Evolutionary conservation across 306 rosid genomes (phyloP).

Genomic region (Potentilla sterilis): DNA sequence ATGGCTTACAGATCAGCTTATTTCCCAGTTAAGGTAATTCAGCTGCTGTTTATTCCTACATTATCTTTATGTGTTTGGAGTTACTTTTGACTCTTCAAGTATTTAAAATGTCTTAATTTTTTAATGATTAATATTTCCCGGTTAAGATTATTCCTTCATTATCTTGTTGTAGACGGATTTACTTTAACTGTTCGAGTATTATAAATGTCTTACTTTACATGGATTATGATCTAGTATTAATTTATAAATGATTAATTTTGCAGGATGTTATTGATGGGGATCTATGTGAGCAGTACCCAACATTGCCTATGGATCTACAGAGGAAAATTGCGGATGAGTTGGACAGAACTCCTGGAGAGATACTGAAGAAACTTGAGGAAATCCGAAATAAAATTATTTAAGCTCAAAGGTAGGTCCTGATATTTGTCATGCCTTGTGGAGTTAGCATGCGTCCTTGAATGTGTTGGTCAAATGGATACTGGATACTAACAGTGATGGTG

Average conservation of each 20-base stretch:
- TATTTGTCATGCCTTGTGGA: not conserved
- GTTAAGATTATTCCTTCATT: not conserved
- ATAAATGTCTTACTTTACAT: not conserved
- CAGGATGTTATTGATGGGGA: slow-evolving; percentile 75
- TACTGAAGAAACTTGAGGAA: slow-evolving; percentile 92
- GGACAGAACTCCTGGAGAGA: slow-evolving; percentile 96
- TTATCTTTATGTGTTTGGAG: not conserved
- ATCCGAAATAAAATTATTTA: slow-evolving; percentile 86
- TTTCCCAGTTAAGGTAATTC: slow-evolving; percentile 88
- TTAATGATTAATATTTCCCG: not conserved
- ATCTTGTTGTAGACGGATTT: not conserved
- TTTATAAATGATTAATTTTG: slow-evolving; percentile 15
- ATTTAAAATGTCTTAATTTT: not conserved
- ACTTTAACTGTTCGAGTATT: not conserved
- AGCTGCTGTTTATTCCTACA: not conserved
- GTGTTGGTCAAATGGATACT: not conserved
- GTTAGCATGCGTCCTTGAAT: slow-evolving; percentile 35
- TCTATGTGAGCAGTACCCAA: slow-evolving; percentile 95
- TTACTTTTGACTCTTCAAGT: not conserved
- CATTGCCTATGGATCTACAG: slow-evolving; percentile 94
- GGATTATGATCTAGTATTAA: not conserved
- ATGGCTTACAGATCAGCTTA: slow-evolving; percentile 96
- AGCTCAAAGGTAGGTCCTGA: slow-evolving; percentile 37
- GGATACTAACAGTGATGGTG: too few relatives aligned
- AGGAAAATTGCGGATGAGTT: slow-evolving; percentile 97